A percentile compares a stretch with the other conserved stretches of the same genome.
Conservation (phyloP, 1,284 basidiomycete genomes). For the Ustilago trichophora region DNA sequence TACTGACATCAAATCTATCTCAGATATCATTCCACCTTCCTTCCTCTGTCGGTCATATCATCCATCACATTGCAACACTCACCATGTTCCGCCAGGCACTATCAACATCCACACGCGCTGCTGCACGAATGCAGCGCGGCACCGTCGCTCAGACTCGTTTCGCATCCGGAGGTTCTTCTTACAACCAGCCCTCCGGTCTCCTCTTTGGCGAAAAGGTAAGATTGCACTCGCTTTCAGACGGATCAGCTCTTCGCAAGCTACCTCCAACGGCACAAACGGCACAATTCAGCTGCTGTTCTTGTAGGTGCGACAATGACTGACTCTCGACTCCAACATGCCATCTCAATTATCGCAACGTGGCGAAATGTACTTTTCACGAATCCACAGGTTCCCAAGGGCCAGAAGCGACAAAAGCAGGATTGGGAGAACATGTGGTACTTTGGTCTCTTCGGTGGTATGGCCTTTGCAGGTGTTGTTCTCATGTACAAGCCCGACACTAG, state of each 20-base stretch:
- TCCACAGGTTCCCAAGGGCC: constrained; percentile 73
- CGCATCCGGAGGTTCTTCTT: constrained; percentile 46
- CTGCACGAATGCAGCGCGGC: constrained; percentile 26
- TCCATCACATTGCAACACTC: constrained; percentile 3
- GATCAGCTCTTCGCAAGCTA: no score
- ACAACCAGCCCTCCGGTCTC: constrained; percentile 64
- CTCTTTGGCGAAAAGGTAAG: constrained; percentile 64
- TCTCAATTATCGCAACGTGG: no score
- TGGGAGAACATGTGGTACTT: constrained; percentile 72
- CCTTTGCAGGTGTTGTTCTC: constrained; percentile 77
- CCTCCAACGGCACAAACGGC: no score
- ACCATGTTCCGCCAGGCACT: constrained; percentile 41
- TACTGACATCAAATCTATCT: neutral
- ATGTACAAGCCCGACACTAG: constrained; percentile 97
- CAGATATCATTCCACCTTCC: no score
- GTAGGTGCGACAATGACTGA: no score
- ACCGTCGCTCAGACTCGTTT: constrained; percentile 31
- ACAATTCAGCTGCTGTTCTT: no score
- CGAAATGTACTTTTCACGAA: no score
- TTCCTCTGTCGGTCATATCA: no score
- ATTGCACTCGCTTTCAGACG: neutral
- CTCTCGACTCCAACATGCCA: no score
- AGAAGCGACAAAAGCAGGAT: constrained; percentile 83
- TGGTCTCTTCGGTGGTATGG: constrained; percentile 85
- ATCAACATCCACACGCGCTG: constrained; percentile 28